Evolutionary conservation across 371 early-diverging fungal species (phyloP).

Genomic region (Funneliformis caledonium): DNA sequence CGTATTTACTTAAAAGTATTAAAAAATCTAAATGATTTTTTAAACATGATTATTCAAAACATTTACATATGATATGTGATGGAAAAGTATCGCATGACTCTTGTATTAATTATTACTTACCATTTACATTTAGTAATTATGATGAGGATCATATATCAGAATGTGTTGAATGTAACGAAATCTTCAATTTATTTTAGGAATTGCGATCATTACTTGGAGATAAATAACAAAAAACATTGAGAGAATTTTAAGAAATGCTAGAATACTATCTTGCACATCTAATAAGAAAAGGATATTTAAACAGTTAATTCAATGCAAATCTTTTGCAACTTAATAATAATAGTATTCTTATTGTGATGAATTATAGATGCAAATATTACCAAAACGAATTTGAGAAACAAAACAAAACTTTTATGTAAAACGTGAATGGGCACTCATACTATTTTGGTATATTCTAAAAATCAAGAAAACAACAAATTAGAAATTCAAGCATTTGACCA

Average conservation of each 20-base stretch:
- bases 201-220: not conserved
- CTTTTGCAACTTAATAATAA: not conserved
- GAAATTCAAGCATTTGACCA: not conserved
- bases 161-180: not conserved
- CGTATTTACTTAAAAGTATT: not conserved
- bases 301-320: not conserved
- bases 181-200: not conserved
- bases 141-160: not conserved
- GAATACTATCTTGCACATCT: not conserved
- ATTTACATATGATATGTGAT: not conserved
- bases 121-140: not conserved
- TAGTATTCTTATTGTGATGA: not conserved
- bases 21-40: not conserved
- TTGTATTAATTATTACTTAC: not conserved
- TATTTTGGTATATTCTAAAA: not conserved
- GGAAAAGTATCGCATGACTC: not conserved
- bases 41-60: not conserved
- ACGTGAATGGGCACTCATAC: not conserved
- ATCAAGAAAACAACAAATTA: not conserved
- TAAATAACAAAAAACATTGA: not conserved
- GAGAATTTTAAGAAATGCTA: not conserved
- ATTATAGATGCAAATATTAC: not conserved
- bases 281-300: not conserved
- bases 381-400: slow-evolving; percentile 2
- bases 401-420: slow-evolving; percentile 27